phyloP scores from a whole-genome alignment of 805 yeast genomes.

The Yamadazyma philogaea region DNA sequence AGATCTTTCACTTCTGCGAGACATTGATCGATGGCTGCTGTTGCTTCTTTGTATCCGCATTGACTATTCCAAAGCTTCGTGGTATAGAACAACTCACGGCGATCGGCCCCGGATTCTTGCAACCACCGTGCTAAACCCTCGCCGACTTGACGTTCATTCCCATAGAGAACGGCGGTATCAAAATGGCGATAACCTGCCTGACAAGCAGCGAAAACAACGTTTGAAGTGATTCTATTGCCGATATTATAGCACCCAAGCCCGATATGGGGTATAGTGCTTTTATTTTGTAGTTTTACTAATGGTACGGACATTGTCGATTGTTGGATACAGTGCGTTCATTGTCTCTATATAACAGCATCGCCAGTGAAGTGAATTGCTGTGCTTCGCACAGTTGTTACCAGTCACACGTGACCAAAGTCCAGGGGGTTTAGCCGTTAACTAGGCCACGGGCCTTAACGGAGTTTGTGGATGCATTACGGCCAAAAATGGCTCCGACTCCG shows the following conservation, averaged over 20 bases:
- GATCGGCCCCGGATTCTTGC: slow-evolving; percentile 25
- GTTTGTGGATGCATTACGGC: too few relatives aligned
- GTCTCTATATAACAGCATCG: too few relatives aligned
- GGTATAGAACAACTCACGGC: slow-evolving; percentile 45
- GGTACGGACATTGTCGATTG: slow-evolving; percentile 4
- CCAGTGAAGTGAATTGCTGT: slow-evolving; percentile 1
- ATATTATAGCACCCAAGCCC: slow-evolving; percentile 52
- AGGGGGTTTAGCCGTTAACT: too few relatives aligned
- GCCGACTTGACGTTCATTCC: slow-evolving; percentile 68
- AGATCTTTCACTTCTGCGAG: slow-evolving; percentile 48
- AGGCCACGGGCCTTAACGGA: too few relatives aligned
- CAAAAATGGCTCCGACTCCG: too few relatives aligned
- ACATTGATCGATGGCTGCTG: slow-evolving; percentile 55
- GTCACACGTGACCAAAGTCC: neutral
- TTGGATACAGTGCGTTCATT: too few relatives aligned
- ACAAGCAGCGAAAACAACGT: slow-evolving; percentile 55
- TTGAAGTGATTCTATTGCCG: slow-evolving; percentile 28
- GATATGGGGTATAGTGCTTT: slow-evolving; percentile 40
- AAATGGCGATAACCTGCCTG: slow-evolving; percentile 67
- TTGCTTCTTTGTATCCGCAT: slow-evolving; percentile 57
- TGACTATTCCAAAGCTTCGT: slow-evolving; percentile 73
- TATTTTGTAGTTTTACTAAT: slow-evolving; percentile 26
- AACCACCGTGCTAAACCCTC: slow-evolving; percentile 50
- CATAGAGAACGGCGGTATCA: slow-evolving; percentile 71
- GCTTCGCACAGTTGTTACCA: neutral